Percentiles rank a stretch among this genome's conserved stretches.
These are phyloP conservation scores for Nymphaea colorata DNA, from an alignment of 164 flowering plant species.

Conservation along the genomic window DNA sequence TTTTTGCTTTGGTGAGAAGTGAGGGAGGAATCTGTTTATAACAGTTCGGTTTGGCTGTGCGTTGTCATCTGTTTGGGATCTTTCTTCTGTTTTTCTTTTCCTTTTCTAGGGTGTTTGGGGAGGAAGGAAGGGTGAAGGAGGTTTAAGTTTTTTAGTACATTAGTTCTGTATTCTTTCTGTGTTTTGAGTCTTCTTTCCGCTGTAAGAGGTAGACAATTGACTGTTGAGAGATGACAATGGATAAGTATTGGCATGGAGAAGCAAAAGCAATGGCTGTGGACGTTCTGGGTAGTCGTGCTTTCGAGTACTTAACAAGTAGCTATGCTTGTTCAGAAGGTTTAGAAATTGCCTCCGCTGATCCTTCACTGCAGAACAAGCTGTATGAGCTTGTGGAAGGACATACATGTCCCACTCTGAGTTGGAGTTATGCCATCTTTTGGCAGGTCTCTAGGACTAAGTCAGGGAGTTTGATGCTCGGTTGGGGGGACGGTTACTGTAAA, in stretches of 20 bases:
- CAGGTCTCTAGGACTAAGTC: conserved; percentile 40
- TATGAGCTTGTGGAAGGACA: conserved; percentile 37
- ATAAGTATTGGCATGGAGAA: conserved; percentile 28
- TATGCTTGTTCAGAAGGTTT: conserved; percentile 21
- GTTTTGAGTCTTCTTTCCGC: too few relatives aligned
- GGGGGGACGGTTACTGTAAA: conserved; percentile 66
- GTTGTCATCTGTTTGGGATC: background rate
- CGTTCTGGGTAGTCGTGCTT: conserved; percentile 46
- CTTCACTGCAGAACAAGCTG: conserved; percentile 36
- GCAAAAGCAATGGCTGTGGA: conserved; percentile 45
- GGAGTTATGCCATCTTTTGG: conserved; percentile 82
- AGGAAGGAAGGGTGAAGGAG: too few relatives aligned
- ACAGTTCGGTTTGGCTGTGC: background rate
- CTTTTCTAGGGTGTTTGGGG: too few relatives aligned
- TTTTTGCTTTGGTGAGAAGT: background rate
- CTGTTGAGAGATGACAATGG: background rate
- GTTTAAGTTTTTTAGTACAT: too few relatives aligned
- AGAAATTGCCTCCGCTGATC: conserved; percentile 13
- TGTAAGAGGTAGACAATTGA: background rate
- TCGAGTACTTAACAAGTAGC: conserved; percentile 31
- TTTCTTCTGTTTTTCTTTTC: too few relatives aligned
- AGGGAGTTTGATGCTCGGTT: conserved; percentile 40
- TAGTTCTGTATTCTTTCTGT: too few relatives aligned
- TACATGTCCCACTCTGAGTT: conserved; percentile 12
- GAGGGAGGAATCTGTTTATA: background rate